These are phyloP conservation scores for Herpetospermum pedunculosum DNA, from an alignment of 306 rosid species.

Conservation along the genomic window DNA sequence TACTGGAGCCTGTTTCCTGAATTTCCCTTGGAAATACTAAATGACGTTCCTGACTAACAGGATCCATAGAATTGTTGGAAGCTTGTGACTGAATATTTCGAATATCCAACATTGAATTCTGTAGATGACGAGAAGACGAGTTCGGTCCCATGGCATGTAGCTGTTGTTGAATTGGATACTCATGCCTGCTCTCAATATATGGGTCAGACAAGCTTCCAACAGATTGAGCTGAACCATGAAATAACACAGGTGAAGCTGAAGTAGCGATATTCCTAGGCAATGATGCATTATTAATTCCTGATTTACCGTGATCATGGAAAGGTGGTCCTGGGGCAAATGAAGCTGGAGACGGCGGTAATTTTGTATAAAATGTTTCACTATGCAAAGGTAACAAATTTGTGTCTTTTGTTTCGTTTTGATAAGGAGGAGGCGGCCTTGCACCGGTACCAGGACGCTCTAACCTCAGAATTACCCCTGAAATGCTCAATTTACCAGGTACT, in stretches of 20 bases:
- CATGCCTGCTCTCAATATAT: slow-evolving; percentile 34
- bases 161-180: slow-evolving; percentile 39
- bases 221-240: slow-evolving; percentile 29
- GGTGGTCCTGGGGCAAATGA: slow-evolving; percentile 22
- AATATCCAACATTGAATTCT: slow-evolving; percentile 26
- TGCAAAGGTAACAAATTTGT: slow-evolving; percentile 23
- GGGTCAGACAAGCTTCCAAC: slow-evolving; percentile 25
- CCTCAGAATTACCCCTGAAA: slow-evolving; percentile 86
- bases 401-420: slow-evolving; percentile 37
- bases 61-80: slow-evolving; percentile 27
- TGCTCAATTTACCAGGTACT: slow-evolving; percentile 94
- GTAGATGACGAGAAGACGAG: slow-evolving; percentile 42
- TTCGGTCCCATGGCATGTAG: slow-evolving; percentile 25
- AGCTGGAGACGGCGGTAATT: slow-evolving; percentile 24
- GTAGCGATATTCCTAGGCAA: slow-evolving; percentile 29
- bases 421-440: slow-evolving; percentile 32
- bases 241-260: slow-evolving; percentile 26
- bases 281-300: slow-evolving; percentile 35
- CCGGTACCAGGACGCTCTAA: slow-evolving; percentile 58
- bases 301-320: slow-evolving; percentile 31
- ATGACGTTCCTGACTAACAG: slow-evolving; percentile 32
- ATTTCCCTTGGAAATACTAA: slow-evolving; percentile 20
- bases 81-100: slow-evolving; percentile 32
- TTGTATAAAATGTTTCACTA: slow-evolving; percentile 32
- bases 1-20: slow-evolving; percentile 28